A percentile compares a stretch with the other conserved stretches of the same genome.
Conservation (phyloP, 441 rosid species). For the Adansonia madagascariensis region DNA sequence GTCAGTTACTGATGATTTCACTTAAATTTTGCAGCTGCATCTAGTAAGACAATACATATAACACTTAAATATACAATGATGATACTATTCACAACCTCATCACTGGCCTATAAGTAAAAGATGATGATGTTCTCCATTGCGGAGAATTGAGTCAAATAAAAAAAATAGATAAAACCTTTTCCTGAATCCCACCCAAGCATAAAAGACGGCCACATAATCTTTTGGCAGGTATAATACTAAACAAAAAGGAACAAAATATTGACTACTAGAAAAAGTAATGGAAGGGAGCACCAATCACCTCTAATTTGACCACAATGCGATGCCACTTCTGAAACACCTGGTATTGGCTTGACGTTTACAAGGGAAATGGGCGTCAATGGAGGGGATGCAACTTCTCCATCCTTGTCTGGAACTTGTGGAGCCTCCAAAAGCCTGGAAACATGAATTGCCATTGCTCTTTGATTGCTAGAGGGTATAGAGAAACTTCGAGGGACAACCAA, state of each 20-base stretch:
- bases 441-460: slow-evolving; percentile 63
- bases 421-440: slow-evolving; percentile 51
- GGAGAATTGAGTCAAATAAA: background rate
- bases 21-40: background rate
- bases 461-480: slow-evolving; percentile 86
- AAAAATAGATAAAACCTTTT: background rate
- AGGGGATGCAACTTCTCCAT: slow-evolving; percentile 63
- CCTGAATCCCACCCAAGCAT: background rate
- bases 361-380: slow-evolving; percentile 81
- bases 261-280: background rate
- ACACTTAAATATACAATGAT: background rate
- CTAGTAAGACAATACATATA: background rate
- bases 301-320: slow-evolving; percentile 59
- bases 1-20: background rate
- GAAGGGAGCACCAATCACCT: slow-evolving; percentile 48
- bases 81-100: background rate
- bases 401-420: slow-evolving; percentile 42
- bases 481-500: slow-evolving; percentile 66
- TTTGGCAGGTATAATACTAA: background rate
- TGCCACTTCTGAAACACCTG: slow-evolving; percentile 43
- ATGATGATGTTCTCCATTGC: background rate
- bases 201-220: background rate
- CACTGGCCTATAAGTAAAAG: background rate
- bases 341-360: slow-evolving; percentile 43
- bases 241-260: background rate